A percentile compares a stretch with the other conserved stretches of the same genome.
Conservation (phyloP, 495 filamentous ascomycete species). For the Aspergillus biplanus region DNA sequence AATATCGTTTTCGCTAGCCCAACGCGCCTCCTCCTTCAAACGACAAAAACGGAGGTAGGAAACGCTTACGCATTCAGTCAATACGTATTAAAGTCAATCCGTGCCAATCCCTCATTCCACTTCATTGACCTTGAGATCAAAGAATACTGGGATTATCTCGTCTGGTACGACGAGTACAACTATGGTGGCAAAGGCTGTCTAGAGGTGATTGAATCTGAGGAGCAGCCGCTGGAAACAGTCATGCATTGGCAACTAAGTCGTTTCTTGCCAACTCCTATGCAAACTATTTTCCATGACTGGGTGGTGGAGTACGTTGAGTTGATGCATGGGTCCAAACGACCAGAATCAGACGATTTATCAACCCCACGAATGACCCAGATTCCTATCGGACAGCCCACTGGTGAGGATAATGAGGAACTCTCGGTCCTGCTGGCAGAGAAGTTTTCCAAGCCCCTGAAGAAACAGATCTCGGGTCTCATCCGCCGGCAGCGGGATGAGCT, state of each 20-base stretch:
- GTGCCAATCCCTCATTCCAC: conserved; percentile 91
- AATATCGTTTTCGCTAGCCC: conserved; percentile 90
- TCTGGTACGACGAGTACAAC: conserved; percentile 99
- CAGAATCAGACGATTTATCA: conserved; percentile 49
- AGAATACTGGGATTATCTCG: conserved; percentile 98
- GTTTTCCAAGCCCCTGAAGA: conserved; percentile 88
- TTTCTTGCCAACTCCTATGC: conserved; percentile 80
- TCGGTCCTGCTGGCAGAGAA: conserved; percentile 66
- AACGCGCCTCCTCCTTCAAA: conserved; percentile 89
- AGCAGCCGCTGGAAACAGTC: conserved; percentile 86
- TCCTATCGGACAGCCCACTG: conserved; percentile 50
- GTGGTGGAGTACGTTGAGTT: conserved; percentile 92
- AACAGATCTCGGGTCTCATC: conserved; percentile 78
- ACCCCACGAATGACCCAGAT: conserved; percentile 82
- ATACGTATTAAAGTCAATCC: conserved; percentile 96
- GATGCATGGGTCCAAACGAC: conserved; percentile 85
- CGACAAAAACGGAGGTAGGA: conserved; percentile 93
- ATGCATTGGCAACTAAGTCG: conserved; percentile 98
- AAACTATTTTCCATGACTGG: conserved; percentile 88
- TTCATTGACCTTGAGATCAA: conserved; percentile 98
- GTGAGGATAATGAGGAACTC: conserved; percentile 61
- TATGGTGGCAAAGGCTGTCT: conserved; percentile 93
- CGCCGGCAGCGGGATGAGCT: conserved; percentile 84
- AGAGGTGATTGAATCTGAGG: conserved; percentile 79
- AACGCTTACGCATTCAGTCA: conserved; percentile 97